Base-by-base conservation (phyloP, 2,329 filamentous ascomycete species). In the Calonectria henricotiae region DNA sequence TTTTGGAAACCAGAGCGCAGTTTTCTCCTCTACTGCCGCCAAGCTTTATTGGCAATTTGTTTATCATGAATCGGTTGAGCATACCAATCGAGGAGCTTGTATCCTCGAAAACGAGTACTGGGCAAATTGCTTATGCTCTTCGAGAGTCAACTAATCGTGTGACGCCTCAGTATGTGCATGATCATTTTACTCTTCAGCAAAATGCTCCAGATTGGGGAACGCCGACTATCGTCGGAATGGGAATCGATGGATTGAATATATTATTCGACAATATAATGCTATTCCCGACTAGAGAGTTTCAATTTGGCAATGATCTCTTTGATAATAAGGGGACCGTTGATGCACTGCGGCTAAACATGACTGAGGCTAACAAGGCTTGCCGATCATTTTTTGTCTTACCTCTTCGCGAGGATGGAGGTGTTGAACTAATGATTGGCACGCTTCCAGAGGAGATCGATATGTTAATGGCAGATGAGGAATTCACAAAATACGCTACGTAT, bases 231-330 rank as follows among this genome's bases (percentile, higher is more conserved):
- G 46, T 12, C 13, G 23, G 23, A 11, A 13, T 49, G 11, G 46
- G 46, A 11, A 15, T 49, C 25, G 46, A 49, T 6, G 23, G 23
- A 6, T 30, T 49, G 46, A 4, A 73, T 62, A 2, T 71, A 43
- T 73, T 79, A 71, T 75, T 80, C 3, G 75, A 76, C 6, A 79
- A 79, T 35, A 70, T 81, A 67, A 75, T 81, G 62, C 62, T 80
- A 15, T 71, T 79, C 39, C 75, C 72, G n/a, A 69, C 67, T 23
- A 65, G 27, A 7, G 27, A 30, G 27, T 5, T 30, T 7, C 27
- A 30, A 30, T 30, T 30, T 30, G 27, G 68, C 30, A 75, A 79
- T 43, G 69, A 79, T 32, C 63, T 62, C 4, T 79, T 80, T 49
- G 73, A 44, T 2, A 79, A 79, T 25, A 55, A 67, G 1, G 79